Base-by-base conservation (phyloP, 768 basidiomycete species). In the Trametopsis cervina region DNA sequence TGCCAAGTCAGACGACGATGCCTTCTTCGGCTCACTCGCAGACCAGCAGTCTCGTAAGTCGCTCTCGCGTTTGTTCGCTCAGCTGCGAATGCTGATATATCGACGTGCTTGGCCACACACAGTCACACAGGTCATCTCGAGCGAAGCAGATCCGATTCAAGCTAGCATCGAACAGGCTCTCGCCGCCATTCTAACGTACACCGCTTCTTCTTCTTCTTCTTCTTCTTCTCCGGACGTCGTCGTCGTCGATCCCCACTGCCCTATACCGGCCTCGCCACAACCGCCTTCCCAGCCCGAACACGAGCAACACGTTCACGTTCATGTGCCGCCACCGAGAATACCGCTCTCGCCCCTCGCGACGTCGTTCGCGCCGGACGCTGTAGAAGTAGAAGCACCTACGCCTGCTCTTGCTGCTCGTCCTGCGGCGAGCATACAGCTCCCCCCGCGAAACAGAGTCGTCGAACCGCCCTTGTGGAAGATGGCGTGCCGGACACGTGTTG, bases 131-230 rank as follows among this genome's bases (percentile, higher is more conserved):
- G n/a, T n/a, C n/a, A n/a, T n/a, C 24, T n/a, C 37, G 4, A 11
- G 25, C 41, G 40, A 18, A 33, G 44, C 13, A 45, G 11, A 24
- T 29, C 44, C 23, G 4, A 39, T 52, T 21, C 37, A 41, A 38
- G 22, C 40, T 26, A 29, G 44, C 41, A 42, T 52, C 45, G 40
- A 52, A 26, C 40, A 52, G 40, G 51, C 51, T 23, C 21, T 52
- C 45, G 51, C 38, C 36, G 50, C 50, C 17, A 39, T 42, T n/a
- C n/a, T n/a, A n/a, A n/a, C n/a, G n/a, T n/a, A n/a, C n/a, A n/a
- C n/a, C n/a, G n/a, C n/a, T n/a, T n/a, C n/a, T n/a, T n/a, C 29
- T 21, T 46, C n/a, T 24, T 42, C 25, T 35, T 41, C 22, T 35
- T 24, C 20, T 25, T 46, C 21, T 22, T 35, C 6, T 24, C 35